Conservation (phyloP, 2,329 filamentous ascomycete genomes). For the Aspergillus hortae region DNA sequence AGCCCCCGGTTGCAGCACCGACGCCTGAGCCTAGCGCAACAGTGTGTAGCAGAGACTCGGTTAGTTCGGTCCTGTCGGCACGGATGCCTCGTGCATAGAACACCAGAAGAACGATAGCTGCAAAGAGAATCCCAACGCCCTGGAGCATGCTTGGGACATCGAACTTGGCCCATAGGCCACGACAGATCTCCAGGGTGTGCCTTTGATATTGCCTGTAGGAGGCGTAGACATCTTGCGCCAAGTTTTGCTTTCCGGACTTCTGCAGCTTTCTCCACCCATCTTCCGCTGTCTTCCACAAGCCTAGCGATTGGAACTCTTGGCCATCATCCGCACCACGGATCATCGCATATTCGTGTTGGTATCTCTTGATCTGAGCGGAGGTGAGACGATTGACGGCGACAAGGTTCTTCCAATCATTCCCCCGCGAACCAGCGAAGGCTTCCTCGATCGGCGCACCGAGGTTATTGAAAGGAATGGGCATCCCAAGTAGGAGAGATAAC, state of each 20-base stretch:
- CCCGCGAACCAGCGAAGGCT: slow-evolving; percentile 71
- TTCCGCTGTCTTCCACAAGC: slow-evolving; percentile 60
- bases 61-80: slow-evolving; percentile 53
- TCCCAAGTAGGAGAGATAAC: slow-evolving; percentile 76
- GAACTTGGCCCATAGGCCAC: slow-evolving; percentile 86
- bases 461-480: slow-evolving; percentile 95
- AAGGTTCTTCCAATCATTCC: slow-evolving; percentile 71
- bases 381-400: slow-evolving; percentile 72
- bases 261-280: slow-evolving; percentile 48
- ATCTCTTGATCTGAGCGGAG: slow-evolving; percentile 81
- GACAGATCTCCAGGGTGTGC: slow-evolving; percentile 74
- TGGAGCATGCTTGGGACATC: slow-evolving; percentile 81
- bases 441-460: slow-evolving; percentile 90
- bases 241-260: slow-evolving; percentile 36
- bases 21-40: slow-evolving; percentile 48
- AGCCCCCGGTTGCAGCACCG: slow-evolving; percentile 36
- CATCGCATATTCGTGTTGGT: slow-evolving; percentile 77
- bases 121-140: slow-evolving; percentile 68
- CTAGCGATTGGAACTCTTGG: slow-evolving; percentile 52
- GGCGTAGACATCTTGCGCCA: slow-evolving; percentile 42
- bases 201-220: slow-evolving; percentile 72
- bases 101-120: slow-evolving; percentile 65
- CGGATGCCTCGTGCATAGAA: slow-evolving; percentile 65
- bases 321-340: slow-evolving; percentile 66
- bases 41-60: slow-evolving; percentile 50